Base-by-base conservation (phyloP, 345 rosid genomes). In the Citrus inodora region DNA sequence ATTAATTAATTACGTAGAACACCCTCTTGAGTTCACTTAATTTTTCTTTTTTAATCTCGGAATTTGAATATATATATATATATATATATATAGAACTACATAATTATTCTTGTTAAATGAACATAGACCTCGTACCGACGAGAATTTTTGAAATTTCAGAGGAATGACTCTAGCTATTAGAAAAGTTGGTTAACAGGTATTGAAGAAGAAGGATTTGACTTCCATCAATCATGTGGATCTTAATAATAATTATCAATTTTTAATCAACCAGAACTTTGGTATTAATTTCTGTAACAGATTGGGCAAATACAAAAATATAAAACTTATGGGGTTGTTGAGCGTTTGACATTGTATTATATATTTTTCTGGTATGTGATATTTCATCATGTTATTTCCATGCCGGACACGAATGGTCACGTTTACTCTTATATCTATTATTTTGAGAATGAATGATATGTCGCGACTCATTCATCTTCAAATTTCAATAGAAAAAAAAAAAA, bases 331-430 rank as follows among this genome's bases (percentile, higher is more conserved):
- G 46, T 17, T 65, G 48, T 33, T 32, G 42, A 33, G n/a, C 55
- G 13, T 37, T 40, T 67, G 55, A 40, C 71, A 67, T 67, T n/a
- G 48, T n/a, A 38, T 24, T 38, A 38, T 11, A 21, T 11, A 9
- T 68, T 21, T 37, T 5, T 68, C 14, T 46, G 9, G 16, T 63
- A 28, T 63, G 1, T 14, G 33, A 33, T 68, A 10, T 40, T 10
- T 68, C 72, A 33, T 66, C 9, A 37, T 66, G 24, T 33, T n/a
- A 60, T 60, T 33, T 37, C n/a, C 21, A 68, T 7, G 72, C 24
- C 22, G 21, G 64, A 64, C 66, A 71, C 53, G 76, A 9, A 55
- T 37, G 76, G 30, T 38, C 67, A 75, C 70, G 35, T 62, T 71
- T 11, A 0, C 7, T 5, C 19, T 67, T 4, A 0, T 17, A 2